Percentiles rank a stretch among this genome's conserved stretches.
phyloP scores from a whole-genome alignment of 2,329 filamentous ascomycete genomes.

The Thielaviopsis populi region DNA sequence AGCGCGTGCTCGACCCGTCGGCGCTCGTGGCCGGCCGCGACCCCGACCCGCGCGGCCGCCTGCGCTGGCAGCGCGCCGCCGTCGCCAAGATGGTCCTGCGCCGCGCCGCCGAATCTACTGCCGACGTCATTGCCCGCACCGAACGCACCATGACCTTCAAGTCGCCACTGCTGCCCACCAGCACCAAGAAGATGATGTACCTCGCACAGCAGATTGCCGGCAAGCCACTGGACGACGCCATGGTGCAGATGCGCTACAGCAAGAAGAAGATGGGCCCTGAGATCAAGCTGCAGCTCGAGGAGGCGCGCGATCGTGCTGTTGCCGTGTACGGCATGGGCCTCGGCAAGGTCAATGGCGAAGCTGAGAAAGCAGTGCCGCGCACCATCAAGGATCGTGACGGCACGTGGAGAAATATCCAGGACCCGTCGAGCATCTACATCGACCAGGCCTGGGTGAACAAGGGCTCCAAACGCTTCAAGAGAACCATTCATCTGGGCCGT shows the following conservation, averaged over 20 bases:
- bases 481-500: slow-evolving; percentile 58
- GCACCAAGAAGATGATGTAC: slow-evolving; percentile 78
- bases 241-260: slow-evolving; percentile 87
- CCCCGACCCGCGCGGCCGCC: slow-evolving; percentile 56
- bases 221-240: slow-evolving; percentile 86
- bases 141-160: slow-evolving; percentile 42
- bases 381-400: slow-evolving; percentile 63
- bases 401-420: slow-evolving; percentile 51
- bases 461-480: slow-evolving; percentile 43
- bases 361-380: slow-evolving; percentile 16
- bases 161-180: slow-evolving; percentile 65
- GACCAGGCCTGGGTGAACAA: slow-evolving; percentile 86
- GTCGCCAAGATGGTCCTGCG: slow-evolving; percentile 59
- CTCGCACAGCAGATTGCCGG: slow-evolving; percentile 79
- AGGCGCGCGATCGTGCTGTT: slow-evolving; percentile 68
- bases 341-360: slow-evolving; percentile 28
- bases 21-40: slow-evolving; percentile 36
- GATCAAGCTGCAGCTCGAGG: slow-evolving; percentile 61
- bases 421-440: slow-evolving; percentile 75
- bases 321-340: slow-evolving; percentile 76
- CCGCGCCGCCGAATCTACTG: slow-evolving; percentile 35
- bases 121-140: slow-evolving; percentile 50
- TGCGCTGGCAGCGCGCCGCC: slow-evolving; percentile 71
- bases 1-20: slow-evolving; percentile 16
- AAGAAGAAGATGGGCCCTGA: slow-evolving; percentile 84